Evolutionary conservation across 2,329 filamentous ascomycete species (phyloP).

Genomic region (Madurella fahalii): DNA sequence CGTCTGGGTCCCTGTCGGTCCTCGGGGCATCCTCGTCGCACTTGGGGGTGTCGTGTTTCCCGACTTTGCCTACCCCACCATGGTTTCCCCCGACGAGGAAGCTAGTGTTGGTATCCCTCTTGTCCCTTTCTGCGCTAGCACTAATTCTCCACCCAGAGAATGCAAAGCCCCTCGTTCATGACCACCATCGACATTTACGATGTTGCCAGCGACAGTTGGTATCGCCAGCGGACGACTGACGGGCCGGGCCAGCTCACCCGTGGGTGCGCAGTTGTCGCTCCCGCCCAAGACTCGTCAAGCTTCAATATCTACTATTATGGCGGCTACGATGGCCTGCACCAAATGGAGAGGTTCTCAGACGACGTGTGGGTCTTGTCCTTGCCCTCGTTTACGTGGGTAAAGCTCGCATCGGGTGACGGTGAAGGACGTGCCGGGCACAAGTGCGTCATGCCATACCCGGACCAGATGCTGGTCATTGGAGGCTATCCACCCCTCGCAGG

Average conservation of each 20-base stretch:
- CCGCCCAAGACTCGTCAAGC: constrained; percentile 65
- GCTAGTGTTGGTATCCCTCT: constrained; percentile 37
- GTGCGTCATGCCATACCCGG: constrained; percentile 71
- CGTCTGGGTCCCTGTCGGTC: constrained; percentile 74
- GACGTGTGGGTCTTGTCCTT: constrained; percentile 79
- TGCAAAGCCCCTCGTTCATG: constrained; percentile 67
- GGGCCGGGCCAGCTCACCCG: constrained; percentile 54
- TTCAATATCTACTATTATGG: constrained; percentile 85
- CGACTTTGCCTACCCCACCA: constrained; percentile 36
- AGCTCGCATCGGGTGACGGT: constrained; percentile 40
- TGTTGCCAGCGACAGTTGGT: constrained; percentile 64
- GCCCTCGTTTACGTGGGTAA: constrained; percentile 76
- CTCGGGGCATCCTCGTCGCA: constrained; percentile 70
- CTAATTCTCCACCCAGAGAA: constrained; percentile 41
- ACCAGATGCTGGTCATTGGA: constrained; percentile 75
- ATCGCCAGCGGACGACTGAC: constrained; percentile 61
- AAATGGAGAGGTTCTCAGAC: constrained; percentile 43
- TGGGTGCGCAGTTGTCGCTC: constrained; percentile 71
- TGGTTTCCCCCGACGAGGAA: constrained; percentile 31
- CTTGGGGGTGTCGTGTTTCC: constrained; percentile 69
- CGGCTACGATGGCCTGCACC: constrained; percentile 58
- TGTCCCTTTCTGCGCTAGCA: not conserved
- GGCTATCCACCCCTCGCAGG: constrained; percentile 49
- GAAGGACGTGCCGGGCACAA: constrained; percentile 66
- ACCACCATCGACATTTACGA: constrained; percentile 73